Percentiles rank a stretch among this genome's conserved stretches.
phyloP scores from a whole-genome alignment of 331 rosid species.

The Pyrus hybrid region DNA sequence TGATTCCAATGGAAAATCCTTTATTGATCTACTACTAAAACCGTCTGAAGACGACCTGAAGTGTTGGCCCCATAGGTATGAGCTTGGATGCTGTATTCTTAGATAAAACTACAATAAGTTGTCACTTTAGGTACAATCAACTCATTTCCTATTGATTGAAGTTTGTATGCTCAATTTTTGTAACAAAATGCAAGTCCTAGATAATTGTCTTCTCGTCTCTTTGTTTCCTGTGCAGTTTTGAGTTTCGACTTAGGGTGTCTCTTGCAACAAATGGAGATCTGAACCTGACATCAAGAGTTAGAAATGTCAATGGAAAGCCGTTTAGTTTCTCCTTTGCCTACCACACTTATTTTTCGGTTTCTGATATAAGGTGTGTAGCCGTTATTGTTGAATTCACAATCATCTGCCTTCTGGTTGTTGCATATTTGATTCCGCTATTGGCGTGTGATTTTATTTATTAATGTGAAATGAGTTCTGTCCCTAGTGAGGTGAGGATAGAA shows the following conservation, averaged over 20 bases:
- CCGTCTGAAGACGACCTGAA: constrained; percentile 78
- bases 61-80: constrained; percentile 81
- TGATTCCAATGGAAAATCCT: constrained; percentile 53
- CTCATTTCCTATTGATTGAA: background rate
- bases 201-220: background rate
- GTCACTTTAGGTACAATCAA: background rate
- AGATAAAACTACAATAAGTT: background rate
- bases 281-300: constrained; percentile 56
- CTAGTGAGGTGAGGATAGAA: constrained; percentile 89
- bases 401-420: background rate
- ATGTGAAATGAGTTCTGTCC: constrained; percentile 5
- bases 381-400: constrained; percentile 6
- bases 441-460: background rate
- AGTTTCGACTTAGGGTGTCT: constrained; percentile 76
- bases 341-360: constrained; percentile 73
- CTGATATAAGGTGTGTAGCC: constrained; percentile 67
- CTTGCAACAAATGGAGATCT: constrained; percentile 56
- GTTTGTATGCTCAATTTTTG: background rate
- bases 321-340: constrained; percentile 82
- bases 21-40: constrained; percentile 62
- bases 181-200: background rate
- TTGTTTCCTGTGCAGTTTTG: constrained; percentile 48
- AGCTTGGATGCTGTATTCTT: constrained; percentile 7
- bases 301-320: constrained; percentile 80
- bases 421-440: background rate